Conservation (phyloP, 768 basidiomycete species). For the Pulveroboletus sp. region DNA sequence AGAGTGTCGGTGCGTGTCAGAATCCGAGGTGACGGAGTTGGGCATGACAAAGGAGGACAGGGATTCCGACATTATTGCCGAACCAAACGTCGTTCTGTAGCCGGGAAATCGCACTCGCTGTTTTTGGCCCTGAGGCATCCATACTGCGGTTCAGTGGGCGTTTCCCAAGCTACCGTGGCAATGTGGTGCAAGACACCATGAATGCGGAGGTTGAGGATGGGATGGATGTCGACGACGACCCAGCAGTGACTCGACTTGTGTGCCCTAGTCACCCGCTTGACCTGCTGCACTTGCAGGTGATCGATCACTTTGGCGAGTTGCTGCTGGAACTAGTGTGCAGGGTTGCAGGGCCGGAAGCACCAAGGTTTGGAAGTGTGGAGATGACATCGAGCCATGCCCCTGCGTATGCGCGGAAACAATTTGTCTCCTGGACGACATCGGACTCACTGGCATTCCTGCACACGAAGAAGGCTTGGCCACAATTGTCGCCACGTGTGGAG, state of each 20-base stretch:
- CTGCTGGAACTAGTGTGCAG: slow-evolving; percentile 54
- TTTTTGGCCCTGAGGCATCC: slow-evolving; percentile 41
- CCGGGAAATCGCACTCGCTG: slow-evolving; percentile 43
- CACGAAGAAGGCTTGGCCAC: slow-evolving; percentile 31
- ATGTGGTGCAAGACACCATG: slow-evolving; percentile 12
- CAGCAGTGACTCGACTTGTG: slow-evolving; percentile 30
- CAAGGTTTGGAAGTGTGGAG: slow-evolving; percentile 29
- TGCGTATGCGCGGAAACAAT: slow-evolving; percentile 37
- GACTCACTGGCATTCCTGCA: slow-evolving; percentile 58
- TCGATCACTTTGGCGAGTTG: slow-evolving; percentile 62
- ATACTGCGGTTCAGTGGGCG: slow-evolving; percentile 38
- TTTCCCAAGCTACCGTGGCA: slow-evolving; percentile 35
- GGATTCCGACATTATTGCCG: slow-evolving; percentile 25
- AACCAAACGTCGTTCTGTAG: slow-evolving; percentile 41
- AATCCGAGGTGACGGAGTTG: neutral
- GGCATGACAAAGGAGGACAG: slow-evolving; percentile 15
- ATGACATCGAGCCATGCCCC: slow-evolving; percentile 56
- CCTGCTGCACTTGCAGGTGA: slow-evolving; percentile 60
- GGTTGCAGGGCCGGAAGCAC: slow-evolving; percentile 47
- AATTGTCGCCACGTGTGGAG: slow-evolving; percentile 43
- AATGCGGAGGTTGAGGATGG: slow-evolving; percentile 35
- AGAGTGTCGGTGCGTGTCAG: slow-evolving; percentile 38
- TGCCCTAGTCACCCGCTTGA: slow-evolving; percentile 57
- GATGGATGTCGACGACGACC: slow-evolving; percentile 63
- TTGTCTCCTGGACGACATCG: slow-evolving; percentile 47